phyloP scores from a whole-genome alignment of 208 protist species.

The Trypanosomatidae sp. region DNA sequence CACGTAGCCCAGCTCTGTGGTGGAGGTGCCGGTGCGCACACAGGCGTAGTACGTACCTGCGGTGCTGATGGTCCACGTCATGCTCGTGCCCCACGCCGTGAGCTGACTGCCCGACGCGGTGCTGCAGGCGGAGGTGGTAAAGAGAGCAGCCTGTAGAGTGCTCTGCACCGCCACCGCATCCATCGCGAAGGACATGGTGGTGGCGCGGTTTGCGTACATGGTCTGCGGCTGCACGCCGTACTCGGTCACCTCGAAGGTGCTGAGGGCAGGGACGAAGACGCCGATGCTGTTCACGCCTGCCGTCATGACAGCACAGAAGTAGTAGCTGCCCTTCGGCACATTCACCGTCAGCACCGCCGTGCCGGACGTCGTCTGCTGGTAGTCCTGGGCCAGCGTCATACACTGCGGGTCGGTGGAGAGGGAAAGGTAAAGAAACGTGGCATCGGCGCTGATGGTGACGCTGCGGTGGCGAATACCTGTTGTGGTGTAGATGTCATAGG shows the following conservation, averaged over 20 bases:
- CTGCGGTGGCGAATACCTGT: slow-evolving; percentile 50
- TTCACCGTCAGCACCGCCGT: slow-evolving; percentile 29
- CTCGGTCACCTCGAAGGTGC: slow-evolving; percentile 37
- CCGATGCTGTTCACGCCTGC: slow-evolving; percentile 14
- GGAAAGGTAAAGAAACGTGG: slow-evolving; percentile 35
- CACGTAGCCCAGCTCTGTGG: slow-evolving; percentile 29
- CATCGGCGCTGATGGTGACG: slow-evolving; percentile 17
- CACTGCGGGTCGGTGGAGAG: slow-evolving; percentile 41
- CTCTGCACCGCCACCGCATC: slow-evolving; percentile 27
- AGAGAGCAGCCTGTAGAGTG: slow-evolving; percentile 37
- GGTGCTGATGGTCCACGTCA: slow-evolving; percentile 33
- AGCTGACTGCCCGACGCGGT: slow-evolving; percentile 13
- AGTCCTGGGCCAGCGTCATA: slow-evolving; percentile 38
- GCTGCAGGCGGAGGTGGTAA: slow-evolving; percentile 21
- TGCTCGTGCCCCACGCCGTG: slow-evolving; percentile 20
- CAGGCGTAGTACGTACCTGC: slow-evolving; percentile 73
- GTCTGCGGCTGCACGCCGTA: slow-evolving; percentile 66
- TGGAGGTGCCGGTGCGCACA: slow-evolving; percentile 21
- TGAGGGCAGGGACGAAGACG: slow-evolving; percentile 49
- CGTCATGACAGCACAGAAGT: slow-evolving; percentile 47
- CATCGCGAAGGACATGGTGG: slow-evolving; percentile 47
- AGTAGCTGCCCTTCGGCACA: slow-evolving; percentile 55
- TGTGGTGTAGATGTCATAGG: slow-evolving; percentile 32
- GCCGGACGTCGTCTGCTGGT: slow-evolving; percentile 12
- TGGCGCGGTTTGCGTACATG: slow-evolving; percentile 50